Percentiles rank a stretch among this genome's conserved stretches.
phyloP scores from a whole-genome alignment of 306 rosid genomes.

The Alnus rubra region DNA sequence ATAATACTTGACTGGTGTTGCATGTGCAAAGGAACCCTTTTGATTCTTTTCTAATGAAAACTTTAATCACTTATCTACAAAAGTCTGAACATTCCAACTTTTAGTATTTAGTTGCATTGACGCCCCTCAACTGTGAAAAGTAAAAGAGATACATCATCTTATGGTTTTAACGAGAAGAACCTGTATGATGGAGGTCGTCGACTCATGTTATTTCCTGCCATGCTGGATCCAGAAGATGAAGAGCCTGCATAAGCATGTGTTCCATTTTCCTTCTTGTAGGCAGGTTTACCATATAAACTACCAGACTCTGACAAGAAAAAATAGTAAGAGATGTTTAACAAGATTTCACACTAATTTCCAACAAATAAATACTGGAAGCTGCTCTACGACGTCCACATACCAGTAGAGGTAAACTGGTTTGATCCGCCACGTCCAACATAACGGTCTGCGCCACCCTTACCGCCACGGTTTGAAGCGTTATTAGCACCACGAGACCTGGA shows the following conservation, averaged over 20 bases:
- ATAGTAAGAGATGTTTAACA: background rate
- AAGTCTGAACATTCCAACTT: background rate
- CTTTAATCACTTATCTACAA: background rate
- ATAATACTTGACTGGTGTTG: background rate
- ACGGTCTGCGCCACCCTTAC: constrained; percentile 62
- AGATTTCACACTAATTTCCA: background rate
- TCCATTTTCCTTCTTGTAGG: constrained; percentile 81
- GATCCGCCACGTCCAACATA: constrained; percentile 68
- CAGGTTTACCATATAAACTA: constrained; percentile 57
- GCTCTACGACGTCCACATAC: constrained; percentile 40
- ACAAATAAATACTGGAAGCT: constrained; percentile 10
- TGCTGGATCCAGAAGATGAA: constrained; percentile 43
- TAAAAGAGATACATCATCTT: background rate
- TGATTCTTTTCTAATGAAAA: background rate
- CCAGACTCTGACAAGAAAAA: constrained; percentile 52
- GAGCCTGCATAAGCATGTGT: constrained; percentile 54
- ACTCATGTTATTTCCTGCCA: constrained; percentile 47
- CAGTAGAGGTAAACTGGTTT: constrained; percentile 55
- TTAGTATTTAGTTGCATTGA: background rate
- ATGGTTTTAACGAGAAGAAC: constrained; percentile 35
- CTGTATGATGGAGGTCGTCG: constrained; percentile 60
- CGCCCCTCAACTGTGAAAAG: background rate
- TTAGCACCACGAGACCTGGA: constrained; percentile 66
- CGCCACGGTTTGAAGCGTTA: constrained; percentile 51
- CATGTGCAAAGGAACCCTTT: background rate